Percentiles rank a stretch among this genome's conserved stretches.
These are phyloP conservation scores for Macrocystidia cucumis DNA, from an alignment of 1,284 basidiomycete species.

Conservation along the genomic window DNA sequence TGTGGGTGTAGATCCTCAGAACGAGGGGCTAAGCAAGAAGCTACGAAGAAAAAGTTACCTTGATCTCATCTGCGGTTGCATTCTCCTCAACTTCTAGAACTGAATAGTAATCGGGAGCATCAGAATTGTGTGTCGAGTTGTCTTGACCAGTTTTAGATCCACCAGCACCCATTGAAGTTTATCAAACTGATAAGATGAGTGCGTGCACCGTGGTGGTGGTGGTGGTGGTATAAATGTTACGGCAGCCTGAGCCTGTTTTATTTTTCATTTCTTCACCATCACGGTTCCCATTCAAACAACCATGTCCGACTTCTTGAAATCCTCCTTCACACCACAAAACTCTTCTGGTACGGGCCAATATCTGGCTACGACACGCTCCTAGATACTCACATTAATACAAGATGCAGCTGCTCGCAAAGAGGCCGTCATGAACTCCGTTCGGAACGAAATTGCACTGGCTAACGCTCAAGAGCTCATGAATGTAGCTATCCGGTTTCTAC, in stretches of 20 bases:
- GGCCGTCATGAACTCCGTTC: conserved; percentile 62
- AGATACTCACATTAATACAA: conserved; percentile 15
- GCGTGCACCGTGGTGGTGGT: no score
- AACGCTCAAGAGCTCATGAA: conserved; percentile 81
- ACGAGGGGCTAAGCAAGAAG: conserved; percentile 1
- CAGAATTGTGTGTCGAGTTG: conserved; percentile 16
- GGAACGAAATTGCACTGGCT: conserved; percentile 62
- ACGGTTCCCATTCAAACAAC: conserved; percentile 10
- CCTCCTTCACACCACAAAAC: conserved; percentile 17
- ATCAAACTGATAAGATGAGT: no score
- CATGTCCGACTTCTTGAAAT: conserved; percentile 46
- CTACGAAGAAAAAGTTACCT: conserved; percentile 34
- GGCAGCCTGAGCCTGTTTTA: no score
- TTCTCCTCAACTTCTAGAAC: conserved; percentile 74
- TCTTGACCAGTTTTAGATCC: conserved; percentile 49
- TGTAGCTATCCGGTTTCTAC: conserved; percentile 36
- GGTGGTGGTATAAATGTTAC: no score
- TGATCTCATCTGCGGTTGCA: conserved; percentile 84
- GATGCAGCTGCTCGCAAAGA: conserved; percentile 60
- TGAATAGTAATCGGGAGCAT: conserved; percentile 67
- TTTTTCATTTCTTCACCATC: not conserved
- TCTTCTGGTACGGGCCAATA: conserved; percentile 21
- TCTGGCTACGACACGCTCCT: no score
- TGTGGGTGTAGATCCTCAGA: conserved; percentile 22
- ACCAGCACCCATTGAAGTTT: conserved; percentile 71